Conservation (phyloP, 2,329 filamentous ascomycete species). For the Phialocephala sp. region DNA sequence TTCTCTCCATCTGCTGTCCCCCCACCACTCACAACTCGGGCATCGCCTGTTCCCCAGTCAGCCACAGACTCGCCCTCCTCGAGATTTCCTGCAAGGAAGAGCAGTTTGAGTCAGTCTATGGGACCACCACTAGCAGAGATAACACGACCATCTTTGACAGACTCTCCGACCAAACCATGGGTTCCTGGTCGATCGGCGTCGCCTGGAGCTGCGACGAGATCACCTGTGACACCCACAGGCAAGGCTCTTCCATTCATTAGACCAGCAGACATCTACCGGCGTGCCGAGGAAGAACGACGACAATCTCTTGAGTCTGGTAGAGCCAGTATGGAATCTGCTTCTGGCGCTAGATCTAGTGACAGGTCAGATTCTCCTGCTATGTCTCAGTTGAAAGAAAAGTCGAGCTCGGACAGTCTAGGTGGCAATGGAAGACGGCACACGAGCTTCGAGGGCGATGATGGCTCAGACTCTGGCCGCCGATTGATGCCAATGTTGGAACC, state of each 20-base stretch:
- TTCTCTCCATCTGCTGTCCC: conserved; percentile 58
- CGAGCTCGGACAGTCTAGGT: conserved; percentile 36
- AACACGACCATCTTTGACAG: conserved; percentile 23
- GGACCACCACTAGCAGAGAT: conserved; percentile 38
- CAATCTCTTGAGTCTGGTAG: conserved; percentile 62
- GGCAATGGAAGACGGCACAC: conserved; percentile 23
- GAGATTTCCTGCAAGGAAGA: conserved; percentile 65
- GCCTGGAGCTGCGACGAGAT: conserved; percentile 44
- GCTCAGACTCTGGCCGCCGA: conserved; percentile 45
- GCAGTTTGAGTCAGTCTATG: conserved; percentile 59
- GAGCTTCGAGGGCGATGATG: conserved; percentile 43
- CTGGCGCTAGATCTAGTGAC: conserved; percentile 32
- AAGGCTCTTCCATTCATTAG: conserved; percentile 70
- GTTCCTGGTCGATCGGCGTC: conserved; percentile 45
- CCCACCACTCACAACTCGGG: conserved; percentile 52
- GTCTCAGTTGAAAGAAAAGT: conserved; percentile 32
- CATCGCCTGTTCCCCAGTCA: conserved; percentile 46
- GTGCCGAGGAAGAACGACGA: conserved; percentile 68
- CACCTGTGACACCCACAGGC: conserved; percentile 44
- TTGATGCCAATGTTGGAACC: conserved; percentile 54
- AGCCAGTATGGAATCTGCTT: conserved; percentile 59
- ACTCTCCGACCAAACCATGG: conserved; percentile 40
- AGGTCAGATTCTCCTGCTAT: conserved; percentile 35
- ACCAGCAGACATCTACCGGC: conserved; percentile 79
- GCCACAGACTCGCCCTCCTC: conserved; percentile 43